A percentile compares a stretch with the other conserved stretches of the same genome.
These are phyloP conservation scores for Lodderomyces oxycetoniae DNA, from an alignment of 1,139 yeast genomes.

Conservation along the genomic window DNA sequence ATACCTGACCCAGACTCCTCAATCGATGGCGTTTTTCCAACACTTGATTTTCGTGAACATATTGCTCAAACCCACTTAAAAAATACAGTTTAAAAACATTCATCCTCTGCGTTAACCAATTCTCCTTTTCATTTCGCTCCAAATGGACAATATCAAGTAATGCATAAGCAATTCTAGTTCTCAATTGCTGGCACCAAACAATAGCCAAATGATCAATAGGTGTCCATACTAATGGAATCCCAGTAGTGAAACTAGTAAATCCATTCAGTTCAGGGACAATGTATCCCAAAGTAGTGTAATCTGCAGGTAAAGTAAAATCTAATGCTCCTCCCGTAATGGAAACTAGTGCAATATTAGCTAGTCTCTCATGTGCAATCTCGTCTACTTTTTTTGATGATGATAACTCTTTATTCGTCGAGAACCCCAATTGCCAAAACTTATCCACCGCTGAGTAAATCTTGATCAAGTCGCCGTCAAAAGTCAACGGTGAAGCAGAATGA, in stretches of 20 bases:
- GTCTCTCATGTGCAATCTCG: constrained; percentile 33
- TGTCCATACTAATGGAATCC: constrained; percentile 91
- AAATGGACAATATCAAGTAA: constrained; percentile 58
- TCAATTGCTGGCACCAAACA: constrained; percentile 92
- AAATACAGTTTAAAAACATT: constrained; percentile 36
- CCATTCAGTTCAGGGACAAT: constrained; percentile 73
- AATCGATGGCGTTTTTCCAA: neutral
- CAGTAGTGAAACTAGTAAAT: constrained; percentile 76
- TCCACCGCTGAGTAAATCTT: constrained; percentile 71
- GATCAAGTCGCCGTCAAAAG: constrained; percentile 86
- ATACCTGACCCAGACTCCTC: neutral
- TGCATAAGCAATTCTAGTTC: constrained; percentile 57
- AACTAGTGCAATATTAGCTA: constrained; percentile 49
- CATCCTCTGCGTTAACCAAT: constrained; percentile 45
- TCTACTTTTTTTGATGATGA: constrained; percentile 15
- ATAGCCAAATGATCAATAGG: constrained; percentile 94
- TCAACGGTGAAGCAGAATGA: constrained; percentile 89
- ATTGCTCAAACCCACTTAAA: constrained; percentile 10
- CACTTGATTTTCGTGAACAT: constrained; percentile 1
- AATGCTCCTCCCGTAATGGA: constrained; percentile 91
- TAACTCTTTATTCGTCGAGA: constrained; percentile 16
- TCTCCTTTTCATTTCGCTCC: constrained; percentile 21
- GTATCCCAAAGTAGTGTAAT: constrained; percentile 74
- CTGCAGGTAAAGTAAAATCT: constrained; percentile 87
- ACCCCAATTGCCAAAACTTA: constrained; percentile 74